Percentiles rank a stretch among this genome's conserved stretches.
phyloP scores from a whole-genome alignment of 2,329 filamentous ascomycete genomes.

The Neodidymelliopsis sp. region DNA sequence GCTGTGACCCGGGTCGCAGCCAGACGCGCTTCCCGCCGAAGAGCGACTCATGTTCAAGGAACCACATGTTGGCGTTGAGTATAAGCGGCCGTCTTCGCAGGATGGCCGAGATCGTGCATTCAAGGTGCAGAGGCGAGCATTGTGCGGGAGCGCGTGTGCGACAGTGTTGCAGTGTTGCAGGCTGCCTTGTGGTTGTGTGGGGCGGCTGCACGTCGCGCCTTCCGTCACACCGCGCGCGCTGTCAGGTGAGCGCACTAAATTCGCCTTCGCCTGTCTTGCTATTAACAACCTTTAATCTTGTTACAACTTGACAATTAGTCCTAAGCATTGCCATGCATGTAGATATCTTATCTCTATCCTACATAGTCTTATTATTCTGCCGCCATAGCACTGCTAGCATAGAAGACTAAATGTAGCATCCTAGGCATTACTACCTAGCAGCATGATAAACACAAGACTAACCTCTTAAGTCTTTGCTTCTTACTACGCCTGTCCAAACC shows the following conservation, averaged over 20 bases:
- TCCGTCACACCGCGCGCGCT: conserved; percentile 9
- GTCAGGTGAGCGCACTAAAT: conserved; percentile 15
- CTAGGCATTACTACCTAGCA: no score
- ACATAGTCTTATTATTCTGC: no score
- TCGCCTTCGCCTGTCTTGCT: not conserved
- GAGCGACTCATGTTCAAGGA: conserved; percentile 63
- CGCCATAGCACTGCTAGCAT: no score
- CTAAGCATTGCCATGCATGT: no score
- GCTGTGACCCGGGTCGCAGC: conserved; percentile 84
- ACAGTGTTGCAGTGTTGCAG: not conserved
- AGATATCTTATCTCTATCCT: no score
- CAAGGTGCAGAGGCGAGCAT: not conserved
- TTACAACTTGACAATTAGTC: no score
- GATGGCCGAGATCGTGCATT: conserved; percentile 6
- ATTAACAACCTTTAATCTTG: not conserved
- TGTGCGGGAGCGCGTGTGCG: not conserved
- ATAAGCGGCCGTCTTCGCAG: not conserved
- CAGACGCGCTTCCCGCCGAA: conserved; percentile 73
- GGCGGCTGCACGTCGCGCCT: conserved; percentile 11
- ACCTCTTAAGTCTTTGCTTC: no score
- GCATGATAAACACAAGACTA: no score
- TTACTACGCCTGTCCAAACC: no score
- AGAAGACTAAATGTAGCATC: no score
- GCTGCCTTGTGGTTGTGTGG: conserved; percentile 10
- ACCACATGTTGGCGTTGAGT: conserved; percentile 55